Evolutionary conservation across 352 stramenopile genomes (phyloP), one percentile per base, ranked within the genome.

Genomic region (Globisporangium ultimum): DNA sequence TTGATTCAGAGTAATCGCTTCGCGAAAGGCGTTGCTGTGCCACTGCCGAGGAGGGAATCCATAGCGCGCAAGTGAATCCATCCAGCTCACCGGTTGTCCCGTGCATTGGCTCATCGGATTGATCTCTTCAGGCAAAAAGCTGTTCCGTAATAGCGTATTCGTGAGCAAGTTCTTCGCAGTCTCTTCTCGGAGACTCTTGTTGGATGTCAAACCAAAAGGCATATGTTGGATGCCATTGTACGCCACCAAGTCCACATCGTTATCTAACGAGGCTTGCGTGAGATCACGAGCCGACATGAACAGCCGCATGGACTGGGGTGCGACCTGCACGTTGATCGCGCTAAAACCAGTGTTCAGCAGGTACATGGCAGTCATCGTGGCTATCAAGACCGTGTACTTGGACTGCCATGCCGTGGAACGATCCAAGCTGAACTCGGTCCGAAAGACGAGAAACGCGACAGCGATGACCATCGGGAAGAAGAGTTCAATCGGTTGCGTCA

Each of bases 381-480:
- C 13, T 10, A 40, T 15, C 12, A 24, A 3, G 28, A 48, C 12
- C 40, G 0, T 36, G 40, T 48, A 18, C 32, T 38, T 24, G 63
- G 59, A 76, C 86, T 84, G 15, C n/a, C 2, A 11, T 10, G 28
- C 28, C 28, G 28, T 36, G 28, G 28, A 36, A 1, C 28, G 28
- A 36, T 24, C 11, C n/a, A 38, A 18, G 2, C 34, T 36, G 22
- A 53, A 60, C 28, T 53, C 24, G 11, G 54, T 60, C 17, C 22
- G 17, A 7, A 60, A 52, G 32, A 42, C 53, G 21, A 60, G 54
- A 21, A 60, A 34, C 42, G 42, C 42, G 18, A 52, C 38, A 9
- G 54, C 15, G 18, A 52, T 15, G 15, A 52, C 24, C 18, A 60
- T 2, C 3, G 22, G 41, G 24, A 60, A 14, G 34, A 60, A 60